Evolutionary conservation across 2,329 filamentous ascomycete genomes (phyloP), one percentile per base, ranked within the genome.

Genomic region (Hymenoscyphus infarciens): DNA sequence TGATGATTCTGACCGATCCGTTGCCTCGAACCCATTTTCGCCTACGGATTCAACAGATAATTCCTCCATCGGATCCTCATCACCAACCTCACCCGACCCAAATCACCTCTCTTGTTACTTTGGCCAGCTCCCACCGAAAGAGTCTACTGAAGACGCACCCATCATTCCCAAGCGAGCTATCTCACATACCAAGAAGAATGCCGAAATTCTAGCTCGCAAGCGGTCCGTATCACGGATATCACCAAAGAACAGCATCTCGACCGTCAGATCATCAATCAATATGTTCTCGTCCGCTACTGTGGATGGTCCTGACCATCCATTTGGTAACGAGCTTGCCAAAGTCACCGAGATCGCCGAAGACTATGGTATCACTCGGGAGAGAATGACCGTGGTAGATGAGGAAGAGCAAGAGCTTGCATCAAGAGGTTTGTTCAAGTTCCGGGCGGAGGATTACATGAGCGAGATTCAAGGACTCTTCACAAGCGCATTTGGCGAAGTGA

Each of bases 301-400:
- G 5, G 66, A 68, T 71, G 67, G 62, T 65, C 42, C 76, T 77
- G 61, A 79, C 79, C 86, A 95, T 74, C 94, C 94, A 0, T 98
- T 98, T 71, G 91, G 91, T 60, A 87, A 89, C 58, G 95, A 99
- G 77, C 81, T 98, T 60, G 92, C 91, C 62, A 90, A 98, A 77
- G 91, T 98, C 27, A 92, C 92, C 60, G 95, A 98, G 77, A 84
- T 97, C 16, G 94, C 89, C 0, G 95, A 98, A 77, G 93, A 97
- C 76, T 94, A 92, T 69, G 86, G 87, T 52, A 81, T 86, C 33
- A 67, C 63, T 56, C 82, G 83, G 66, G 82, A 85, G 42, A 77
- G 68, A 19, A 74, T 82, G 66, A 81, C 82, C n/a, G 80, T 86
- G 55, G 78, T 87, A 45, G 88, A 93, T 54, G 89, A 91, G 61